Percentiles rank a stretch among this genome's conserved stretches.
These are phyloP conservation scores for Candida sanyiensis DNA, from an alignment of 805 yeast species.

Conservation along the genomic window DNA sequence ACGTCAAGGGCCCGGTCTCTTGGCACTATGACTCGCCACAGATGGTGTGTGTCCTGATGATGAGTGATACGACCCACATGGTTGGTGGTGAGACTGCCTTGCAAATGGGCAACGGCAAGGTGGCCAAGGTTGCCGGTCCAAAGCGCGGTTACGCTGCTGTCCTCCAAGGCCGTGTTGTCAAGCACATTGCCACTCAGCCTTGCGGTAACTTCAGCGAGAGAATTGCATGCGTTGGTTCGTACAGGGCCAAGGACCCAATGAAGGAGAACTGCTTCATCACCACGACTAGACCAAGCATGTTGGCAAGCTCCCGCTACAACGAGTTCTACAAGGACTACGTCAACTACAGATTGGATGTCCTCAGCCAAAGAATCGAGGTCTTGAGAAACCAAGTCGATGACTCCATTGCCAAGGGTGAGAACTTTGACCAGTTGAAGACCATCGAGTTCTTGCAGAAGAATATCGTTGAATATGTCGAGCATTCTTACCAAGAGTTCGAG, in stretches of 20 bases:
- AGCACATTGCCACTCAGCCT: constrained; percentile 44
- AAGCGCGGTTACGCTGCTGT: constrained; percentile 44
- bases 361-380: constrained; percentile 28
- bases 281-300: constrained; percentile 36
- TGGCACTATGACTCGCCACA: constrained; percentile 66
- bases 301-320: constrained; percentile 32
- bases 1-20: constrained; percentile 49
- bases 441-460: constrained; percentile 27
- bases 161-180: constrained; percentile 42
- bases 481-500: constrained; percentile 33
- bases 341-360: constrained; percentile 33
- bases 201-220: constrained; percentile 32
- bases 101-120: constrained; percentile 28
- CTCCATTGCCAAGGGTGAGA: constrained; percentile 22
- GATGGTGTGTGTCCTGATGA: constrained; percentile 59
- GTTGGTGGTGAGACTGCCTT: constrained; percentile 57
- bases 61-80: constrained; percentile 52
- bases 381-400: constrained; percentile 24
- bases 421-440: constrained; percentile 34
- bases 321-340: constrained; percentile 37
- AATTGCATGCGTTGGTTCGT: constrained; percentile 38
- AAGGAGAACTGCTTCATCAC: constrained; percentile 36
- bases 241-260: constrained; percentile 35
- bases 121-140: constrained; percentile 33
- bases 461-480: constrained; percentile 27